Base-by-base conservation (phyloP, 1,284 basidiomycete species). In the Ustilago crameri region DNA sequence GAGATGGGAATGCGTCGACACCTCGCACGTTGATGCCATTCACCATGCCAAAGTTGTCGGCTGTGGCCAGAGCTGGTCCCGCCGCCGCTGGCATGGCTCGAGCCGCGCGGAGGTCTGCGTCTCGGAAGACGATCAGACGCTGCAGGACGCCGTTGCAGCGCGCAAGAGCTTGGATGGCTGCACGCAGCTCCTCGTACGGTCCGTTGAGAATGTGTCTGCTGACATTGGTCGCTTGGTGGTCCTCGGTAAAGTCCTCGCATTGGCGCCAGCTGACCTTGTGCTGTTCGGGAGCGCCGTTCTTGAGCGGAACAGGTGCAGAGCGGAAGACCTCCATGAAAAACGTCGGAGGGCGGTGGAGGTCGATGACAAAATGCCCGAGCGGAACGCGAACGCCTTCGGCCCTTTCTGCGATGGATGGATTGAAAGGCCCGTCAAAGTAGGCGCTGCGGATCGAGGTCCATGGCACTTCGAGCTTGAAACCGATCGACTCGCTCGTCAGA, bases 251-350 rank as follows among this genome's bases (percentile, higher is more conserved):
- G 32, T 80, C 78, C 18, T 74, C 73, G 57, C 75, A 77, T 41
- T 80, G 78, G 17, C 78, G 59, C 78, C 78, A 79, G 53, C 74
- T 65, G 32, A 60, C 65, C 43, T 64, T 75, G 15, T 55, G 62
- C 49, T 60, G 58, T 17, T 51, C 57, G 17, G 51, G 30, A 2
- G 18, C 40, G 12, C 66, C 68, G 8, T 49, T 47, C 45, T 68
- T 68, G 27, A 30, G 30, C 30, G 30, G 30, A 12, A 50, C 30
- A 34, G 60, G 56, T 2, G 64, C 56, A 24, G 66, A 68, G 10
- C 74, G 62, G 27, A 80, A 78, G 17, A 79, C 75, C 34, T 80
- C 74, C 76, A 80, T 78, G 61, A 75, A 80, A 41, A 80, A 80
- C 1, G 68, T 73, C 2, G 78, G 78, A 20, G 76, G 72, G 0